Evolutionary conservation across 169 alveolate species (phyloP).

Genomic region (Plasmodium sp.): DNA sequence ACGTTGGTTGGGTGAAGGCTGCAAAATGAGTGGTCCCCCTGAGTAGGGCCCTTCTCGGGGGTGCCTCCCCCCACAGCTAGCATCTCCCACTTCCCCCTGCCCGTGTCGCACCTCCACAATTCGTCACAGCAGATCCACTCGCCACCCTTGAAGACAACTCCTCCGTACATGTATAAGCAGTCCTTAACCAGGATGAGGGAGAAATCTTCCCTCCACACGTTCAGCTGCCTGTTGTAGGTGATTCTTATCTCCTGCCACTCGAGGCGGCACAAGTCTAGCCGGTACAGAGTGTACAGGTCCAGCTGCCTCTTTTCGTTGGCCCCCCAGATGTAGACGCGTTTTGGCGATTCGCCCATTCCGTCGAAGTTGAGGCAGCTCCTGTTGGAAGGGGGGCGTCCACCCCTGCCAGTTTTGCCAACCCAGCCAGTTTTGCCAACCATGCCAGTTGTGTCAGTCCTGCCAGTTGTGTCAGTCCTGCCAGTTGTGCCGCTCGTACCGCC

Average conservation of each 20-base stretch:
- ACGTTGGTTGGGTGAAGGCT: neutral
- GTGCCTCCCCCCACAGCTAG: neutral
- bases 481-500: neutral
- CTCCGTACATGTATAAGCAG: conserved; percentile 23
- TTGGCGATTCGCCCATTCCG: neutral
- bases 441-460: too few species aligned
- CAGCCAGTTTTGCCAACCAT: too few species aligned
- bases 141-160: neutral
- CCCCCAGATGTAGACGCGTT: conserved; percentile 26
- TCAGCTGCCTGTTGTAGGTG: conserved; percentile 17
- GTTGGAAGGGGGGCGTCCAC: neutral
- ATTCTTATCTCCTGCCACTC: conserved; percentile 36
- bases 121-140: conserved; percentile 13
- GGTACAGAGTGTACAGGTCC: conserved; percentile 17
- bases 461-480: too few species aligned
- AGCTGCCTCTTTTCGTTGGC: conserved; percentile 10
- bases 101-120: conserved; percentile 23
- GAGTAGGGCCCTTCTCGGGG: neutral
- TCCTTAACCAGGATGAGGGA: conserved; percentile 5
- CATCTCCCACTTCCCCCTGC: conserved; percentile 25
- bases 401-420: too few species aligned
- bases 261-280: neutral
- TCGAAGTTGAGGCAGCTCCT: neutral
- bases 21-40: neutral
- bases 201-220: conserved; percentile 29